Evolutionary conservation across 495 filamentous ascomycete genomes (phyloP), one percentile per base, ranked within the genome.

Genomic region (Aspergillus carlsbadensis): DNA sequence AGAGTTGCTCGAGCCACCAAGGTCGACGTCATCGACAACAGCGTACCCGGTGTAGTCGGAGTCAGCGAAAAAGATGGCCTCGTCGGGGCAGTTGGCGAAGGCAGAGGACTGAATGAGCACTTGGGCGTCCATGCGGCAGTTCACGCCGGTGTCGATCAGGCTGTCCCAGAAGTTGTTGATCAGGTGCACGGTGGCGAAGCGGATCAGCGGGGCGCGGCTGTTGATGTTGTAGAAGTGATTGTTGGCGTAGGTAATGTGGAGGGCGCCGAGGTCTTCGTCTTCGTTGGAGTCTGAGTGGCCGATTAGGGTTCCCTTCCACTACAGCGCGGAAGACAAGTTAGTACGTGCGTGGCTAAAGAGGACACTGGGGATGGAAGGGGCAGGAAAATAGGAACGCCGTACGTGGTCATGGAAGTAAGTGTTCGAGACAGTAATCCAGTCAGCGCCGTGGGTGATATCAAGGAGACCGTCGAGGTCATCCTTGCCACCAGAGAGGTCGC

Each of bases 321-420:
- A 17, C 8, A 29, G 26, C 3, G 8, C 26, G 8, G 26, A 8
- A 29, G 3, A 8, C 3, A 4, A 29, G 4, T 29, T 8, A 29
- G 3, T 29, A 29, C 26, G 3, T 29, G 26, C 8, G 3, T 8
- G 26, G 8, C 3, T 29, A 29, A 29, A 3, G 8, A 29, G 8
- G 22, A 1, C 15, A 29, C 14, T 43, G 40, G 33, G 24, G 26
- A 11, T 2, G 4, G 17, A 10, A 24, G 2, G 10, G 7, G 4
- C 3, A 40, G 15, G 8, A 18, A 10, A 17, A 33, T 36, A 40
- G 52, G 1, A 3, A 11, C 7, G 42, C 26, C 52, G 11, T 36
- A 54, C 52, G 29, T 54, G 52, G 52, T 54, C 52, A 26, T 54
- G 52, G 52, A 54, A 54, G 52, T 54, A 54, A 6, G 52, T 54